phyloP scores from a whole-genome alignment of 495 filamentous ascomycete genomes.

The Podospora didyma region DNA sequence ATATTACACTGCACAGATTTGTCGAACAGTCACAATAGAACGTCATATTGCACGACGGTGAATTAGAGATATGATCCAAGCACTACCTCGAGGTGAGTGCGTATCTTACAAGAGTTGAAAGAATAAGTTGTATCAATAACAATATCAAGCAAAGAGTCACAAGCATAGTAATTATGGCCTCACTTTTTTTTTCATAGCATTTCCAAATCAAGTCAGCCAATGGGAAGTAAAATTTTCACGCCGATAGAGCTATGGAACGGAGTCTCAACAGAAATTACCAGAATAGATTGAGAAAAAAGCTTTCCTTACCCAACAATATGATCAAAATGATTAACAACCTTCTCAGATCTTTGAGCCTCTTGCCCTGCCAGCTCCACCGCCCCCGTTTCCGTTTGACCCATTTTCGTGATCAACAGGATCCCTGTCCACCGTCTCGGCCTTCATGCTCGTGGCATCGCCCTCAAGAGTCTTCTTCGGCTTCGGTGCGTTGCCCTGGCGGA shows the following conservation, averaged over 20 bases:
- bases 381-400: neutral
- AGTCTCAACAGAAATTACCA: too few relatives aligned
- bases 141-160: neutral
- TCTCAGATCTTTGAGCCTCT: slow-evolving; percentile 1
- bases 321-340: too few relatives aligned
- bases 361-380: neutral
- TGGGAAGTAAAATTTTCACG: too few relatives aligned
- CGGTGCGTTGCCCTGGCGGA: slow-evolving; percentile 3
- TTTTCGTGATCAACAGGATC: slow-evolving; percentile 7
- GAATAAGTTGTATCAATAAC: neutral
- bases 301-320: too few relatives aligned
- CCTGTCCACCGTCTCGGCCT: neutral
- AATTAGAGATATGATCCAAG: too few relatives aligned
- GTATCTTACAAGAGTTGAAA: neutral
- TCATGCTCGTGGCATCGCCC: slow-evolving; percentile 6
- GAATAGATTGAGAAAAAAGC: too few relatives aligned
- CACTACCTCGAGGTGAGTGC: too few relatives aligned
- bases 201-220: too few relatives aligned
- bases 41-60: too few relatives aligned
- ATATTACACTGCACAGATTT: too few relatives aligned
- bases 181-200: neutral
- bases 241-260: too few relatives aligned
- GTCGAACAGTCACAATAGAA: too few relatives aligned
- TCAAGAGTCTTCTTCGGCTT: slow-evolving; percentile 2
- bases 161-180: neutral